These are phyloP conservation scores for Coffea eugenioides DNA, from an alignment of 257 asterid species.

Conservation along the genomic window DNA sequence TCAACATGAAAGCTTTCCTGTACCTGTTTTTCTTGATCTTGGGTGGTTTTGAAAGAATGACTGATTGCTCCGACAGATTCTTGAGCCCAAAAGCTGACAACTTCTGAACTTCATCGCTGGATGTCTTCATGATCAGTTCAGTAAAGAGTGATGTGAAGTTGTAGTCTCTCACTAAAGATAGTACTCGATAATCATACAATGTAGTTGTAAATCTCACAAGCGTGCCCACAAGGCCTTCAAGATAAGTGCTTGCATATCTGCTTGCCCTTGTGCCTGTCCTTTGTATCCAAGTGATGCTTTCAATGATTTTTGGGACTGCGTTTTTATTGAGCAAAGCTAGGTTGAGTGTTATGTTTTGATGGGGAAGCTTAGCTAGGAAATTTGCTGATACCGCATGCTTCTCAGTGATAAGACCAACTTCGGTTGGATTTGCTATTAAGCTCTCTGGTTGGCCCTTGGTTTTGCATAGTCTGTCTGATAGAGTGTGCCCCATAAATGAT, in stretches of 20 bases:
- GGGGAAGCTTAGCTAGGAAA: conserved; percentile 78
- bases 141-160: conserved; percentile 57
- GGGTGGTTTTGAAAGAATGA: conserved; percentile 56
- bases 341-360: conserved; percentile 65
- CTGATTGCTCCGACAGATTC: conserved; percentile 63
- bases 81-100: conserved; percentile 59
- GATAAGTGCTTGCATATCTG: conserved; percentile 53
- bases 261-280: conserved; percentile 56
- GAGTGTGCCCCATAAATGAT: conserved; percentile 71
- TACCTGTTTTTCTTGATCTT: conserved; percentile 40
- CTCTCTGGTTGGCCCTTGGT: conserved; percentile 67
- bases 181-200: conserved; percentile 59
- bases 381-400: conserved; percentile 62
- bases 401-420: conserved; percentile 51
- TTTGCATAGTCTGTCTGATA: conserved; percentile 64
- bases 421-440: conserved; percentile 46
- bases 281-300: conserved; percentile 51
- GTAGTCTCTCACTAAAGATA: conserved; percentile 43
- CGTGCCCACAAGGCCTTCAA: conserved; percentile 76
- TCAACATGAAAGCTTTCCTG: conserved; percentile 29
- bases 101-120: conserved; percentile 69
- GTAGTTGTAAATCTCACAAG: conserved; percentile 77
- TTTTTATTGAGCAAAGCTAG: conserved; percentile 55
- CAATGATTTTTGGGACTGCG: conserved; percentile 38
- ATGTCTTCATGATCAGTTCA: conserved; percentile 53